Evolutionary conservation across 192 early-diverging fungal genomes (phyloP).

Genomic region (Funneliformis geosporum): DNA sequence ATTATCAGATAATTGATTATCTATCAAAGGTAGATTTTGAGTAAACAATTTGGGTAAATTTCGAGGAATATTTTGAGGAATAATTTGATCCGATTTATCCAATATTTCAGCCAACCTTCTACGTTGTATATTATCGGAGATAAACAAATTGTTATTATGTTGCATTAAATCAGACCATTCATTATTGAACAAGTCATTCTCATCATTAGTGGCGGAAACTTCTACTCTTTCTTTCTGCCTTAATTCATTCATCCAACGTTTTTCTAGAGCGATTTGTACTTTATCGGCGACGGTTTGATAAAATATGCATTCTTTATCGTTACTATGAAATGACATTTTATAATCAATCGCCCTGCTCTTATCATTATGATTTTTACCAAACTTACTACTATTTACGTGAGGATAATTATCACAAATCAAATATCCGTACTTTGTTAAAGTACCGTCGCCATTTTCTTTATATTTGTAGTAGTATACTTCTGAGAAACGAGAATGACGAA

Average conservation of each 20-base stretch:
- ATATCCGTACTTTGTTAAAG: conserved; percentile 22
- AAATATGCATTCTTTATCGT: conserved; percentile 29
- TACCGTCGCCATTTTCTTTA: conserved; percentile 10
- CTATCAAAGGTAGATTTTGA: too few relatives aligned
- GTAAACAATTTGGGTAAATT: neutral
- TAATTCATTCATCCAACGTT: conserved; percentile 17
- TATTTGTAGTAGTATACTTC: conserved; percentile 28
- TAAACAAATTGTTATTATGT: conserved; percentile 23
- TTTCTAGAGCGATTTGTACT: conserved; percentile 18
- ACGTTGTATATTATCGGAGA: conserved; percentile 20
- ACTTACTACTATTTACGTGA: neutral
- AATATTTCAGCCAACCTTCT: conserved; percentile 19
- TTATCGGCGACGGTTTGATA: conserved; percentile 31
- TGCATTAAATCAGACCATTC: conserved; percentile 28
- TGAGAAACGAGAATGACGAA: neutral
- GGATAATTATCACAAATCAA: neutral
- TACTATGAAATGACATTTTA: neutral
- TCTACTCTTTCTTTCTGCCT: neutral
- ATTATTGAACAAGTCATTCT: neutral
- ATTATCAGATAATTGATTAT: neutral
- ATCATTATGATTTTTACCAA: neutral
- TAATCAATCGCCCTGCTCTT: neutral
- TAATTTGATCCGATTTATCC: neutral
- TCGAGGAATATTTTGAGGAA: neutral
- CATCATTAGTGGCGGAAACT: neutral